These are phyloP conservation scores for Leccinum fallax DNA, from an alignment of 1,284 basidiomycete genomes.

Conservation along the genomic window DNA sequence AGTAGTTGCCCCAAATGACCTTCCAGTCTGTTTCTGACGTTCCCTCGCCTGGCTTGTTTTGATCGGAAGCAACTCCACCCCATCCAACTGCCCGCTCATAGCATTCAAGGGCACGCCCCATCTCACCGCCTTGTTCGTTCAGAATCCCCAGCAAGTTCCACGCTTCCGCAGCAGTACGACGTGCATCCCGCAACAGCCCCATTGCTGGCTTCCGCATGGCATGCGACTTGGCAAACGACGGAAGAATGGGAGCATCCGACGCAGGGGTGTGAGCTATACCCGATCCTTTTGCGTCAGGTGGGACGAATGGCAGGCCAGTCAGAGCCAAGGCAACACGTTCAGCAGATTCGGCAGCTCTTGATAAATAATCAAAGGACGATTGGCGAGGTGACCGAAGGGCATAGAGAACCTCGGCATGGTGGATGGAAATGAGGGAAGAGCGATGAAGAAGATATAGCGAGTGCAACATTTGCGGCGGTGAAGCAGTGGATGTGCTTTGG, in stretches of 20 bases:
- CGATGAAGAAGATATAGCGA: conserved; percentile 71
- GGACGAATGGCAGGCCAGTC: conserved; percentile 43
- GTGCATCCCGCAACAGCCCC: conserved; percentile 65
- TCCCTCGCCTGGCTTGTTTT: conserved; percentile 49
- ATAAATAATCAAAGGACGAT: conserved; percentile 59
- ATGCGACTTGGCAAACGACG: conserved; percentile 47
- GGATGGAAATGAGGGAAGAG: conserved; percentile 69
- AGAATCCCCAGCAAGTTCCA: conserved; percentile 64
- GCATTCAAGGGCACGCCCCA: conserved; percentile 49
- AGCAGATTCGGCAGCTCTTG: conserved; percentile 62
- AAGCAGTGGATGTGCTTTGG: conserved; percentile 42
- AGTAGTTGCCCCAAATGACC: conserved; percentile 50
- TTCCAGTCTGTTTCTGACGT: conserved; percentile 61
- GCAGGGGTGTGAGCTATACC: conserved; percentile 47
- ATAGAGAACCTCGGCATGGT: conserved; percentile 75
- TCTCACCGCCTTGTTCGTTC: conserved; percentile 40
- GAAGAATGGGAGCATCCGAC: conserved; percentile 42
- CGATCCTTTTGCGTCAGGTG: conserved; percentile 41
- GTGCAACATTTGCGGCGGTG: conserved; percentile 66
- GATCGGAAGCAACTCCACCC: conserved; percentile 52
- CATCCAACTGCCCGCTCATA: conserved; percentile 65
- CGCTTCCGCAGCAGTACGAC: conserved; percentile 67
- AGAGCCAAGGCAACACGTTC: conserved; percentile 65
- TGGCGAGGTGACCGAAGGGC: conserved; percentile 49
- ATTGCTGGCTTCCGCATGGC: conserved; percentile 59